Percentiles rank a stretch among this genome's conserved stretches.
phyloP scores from a whole-genome alignment of 768 basidiomycete species.

The Psilocybe cyanescens region DNA sequence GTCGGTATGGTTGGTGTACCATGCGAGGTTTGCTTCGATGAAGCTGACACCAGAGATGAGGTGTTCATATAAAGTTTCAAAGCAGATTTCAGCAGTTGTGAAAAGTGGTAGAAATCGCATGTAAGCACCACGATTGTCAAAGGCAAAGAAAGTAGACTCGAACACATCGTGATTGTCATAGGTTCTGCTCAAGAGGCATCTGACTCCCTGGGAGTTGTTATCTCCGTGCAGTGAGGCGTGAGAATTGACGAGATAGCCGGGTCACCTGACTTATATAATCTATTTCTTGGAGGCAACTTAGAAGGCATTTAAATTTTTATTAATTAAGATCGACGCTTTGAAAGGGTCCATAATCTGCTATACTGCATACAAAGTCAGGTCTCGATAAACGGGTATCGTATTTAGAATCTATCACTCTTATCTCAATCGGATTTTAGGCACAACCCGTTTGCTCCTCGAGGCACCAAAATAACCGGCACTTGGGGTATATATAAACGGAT shows the following conservation, averaged over 20 bases:
- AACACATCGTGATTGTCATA: not conserved
- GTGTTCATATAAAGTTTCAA: not conserved
- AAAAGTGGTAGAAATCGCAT: not conserved
- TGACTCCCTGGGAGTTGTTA: not conserved
- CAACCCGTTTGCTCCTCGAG: conserved; percentile 11
- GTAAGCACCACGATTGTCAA: not conserved
- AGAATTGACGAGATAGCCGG: not conserved
- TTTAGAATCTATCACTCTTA: conserved; percentile 30
- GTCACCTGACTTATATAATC: not conserved
- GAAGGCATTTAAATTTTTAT: too few relatives aligned
- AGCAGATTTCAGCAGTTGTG: not conserved
- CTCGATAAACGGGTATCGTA: not conserved
- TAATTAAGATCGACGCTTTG: not conserved
- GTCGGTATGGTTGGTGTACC: not conserved
- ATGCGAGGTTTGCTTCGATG: not conserved
- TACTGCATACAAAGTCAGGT: not conserved
- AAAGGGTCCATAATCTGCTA: not conserved
- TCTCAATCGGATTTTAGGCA: conserved; percentile 1
- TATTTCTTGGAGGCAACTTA: not conserved
- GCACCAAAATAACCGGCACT: conserved; percentile 8
- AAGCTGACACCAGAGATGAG: not conserved
- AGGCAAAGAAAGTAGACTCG: not conserved
- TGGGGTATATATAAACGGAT: conserved; percentile 18
- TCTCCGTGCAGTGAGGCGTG: not conserved
- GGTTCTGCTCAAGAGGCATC: not conserved